A percentile compares a stretch with the other conserved stretches of the same genome.
phyloP scores from a whole-genome alignment of 2,329 filamentous ascomycete genomes.

The Fusarium euwallaceae region DNA sequence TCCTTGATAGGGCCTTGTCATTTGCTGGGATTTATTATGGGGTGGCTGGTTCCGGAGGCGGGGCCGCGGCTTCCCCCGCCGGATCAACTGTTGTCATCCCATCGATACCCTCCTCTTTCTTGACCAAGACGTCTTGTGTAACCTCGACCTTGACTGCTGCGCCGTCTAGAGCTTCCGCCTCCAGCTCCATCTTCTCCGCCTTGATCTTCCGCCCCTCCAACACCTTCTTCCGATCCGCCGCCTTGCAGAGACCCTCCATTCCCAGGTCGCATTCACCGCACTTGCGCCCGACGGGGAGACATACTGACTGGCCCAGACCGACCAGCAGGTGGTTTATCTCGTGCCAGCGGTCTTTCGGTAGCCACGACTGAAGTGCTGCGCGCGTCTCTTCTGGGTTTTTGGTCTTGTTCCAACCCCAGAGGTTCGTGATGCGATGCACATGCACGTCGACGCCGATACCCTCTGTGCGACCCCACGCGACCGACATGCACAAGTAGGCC shows the following conservation, averaged over 20 bases:
- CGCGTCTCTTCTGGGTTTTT: conserved; percentile 87
- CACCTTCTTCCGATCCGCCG: conserved; percentile 76
- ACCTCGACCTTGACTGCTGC: conserved; percentile 43
- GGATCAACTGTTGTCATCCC: conserved; percentile 23
- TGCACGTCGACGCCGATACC: conserved; percentile 96
- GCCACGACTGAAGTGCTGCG: conserved; percentile 80
- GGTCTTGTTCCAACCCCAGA: conserved; percentile 92
- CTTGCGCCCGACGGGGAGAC: conserved; percentile 80
- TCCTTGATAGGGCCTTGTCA: conserved; percentile 19
- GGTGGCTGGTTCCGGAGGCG: conserved; percentile 40
- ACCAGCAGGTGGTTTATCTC: conserved; percentile 93
- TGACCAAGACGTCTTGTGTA: conserved; percentile 38
- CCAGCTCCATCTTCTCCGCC: conserved; percentile 46
- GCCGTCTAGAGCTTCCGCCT: conserved; percentile 33
- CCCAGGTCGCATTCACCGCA: conserved; percentile 92
- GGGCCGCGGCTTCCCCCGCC: conserved; percentile 32
- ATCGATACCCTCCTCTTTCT: conserved; percentile 48
- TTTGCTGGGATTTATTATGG: conserved; percentile 36
- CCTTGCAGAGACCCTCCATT: conserved; percentile 79
- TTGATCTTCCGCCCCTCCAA: conserved; percentile 64
- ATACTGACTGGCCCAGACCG: conserved; percentile 88
- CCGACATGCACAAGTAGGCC: conserved; percentile 88
- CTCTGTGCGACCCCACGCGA: conserved; percentile 72
- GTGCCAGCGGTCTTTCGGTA: conserved; percentile 87
- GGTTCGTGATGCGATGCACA: conserved; percentile 93